Percentiles rank a stretch among this genome's conserved stretches.
These are phyloP conservation scores for Nothomitra cinnamomea DNA, from an alignment of 2,329 filamentous ascomycete genomes.

Conservation along the genomic window DNA sequence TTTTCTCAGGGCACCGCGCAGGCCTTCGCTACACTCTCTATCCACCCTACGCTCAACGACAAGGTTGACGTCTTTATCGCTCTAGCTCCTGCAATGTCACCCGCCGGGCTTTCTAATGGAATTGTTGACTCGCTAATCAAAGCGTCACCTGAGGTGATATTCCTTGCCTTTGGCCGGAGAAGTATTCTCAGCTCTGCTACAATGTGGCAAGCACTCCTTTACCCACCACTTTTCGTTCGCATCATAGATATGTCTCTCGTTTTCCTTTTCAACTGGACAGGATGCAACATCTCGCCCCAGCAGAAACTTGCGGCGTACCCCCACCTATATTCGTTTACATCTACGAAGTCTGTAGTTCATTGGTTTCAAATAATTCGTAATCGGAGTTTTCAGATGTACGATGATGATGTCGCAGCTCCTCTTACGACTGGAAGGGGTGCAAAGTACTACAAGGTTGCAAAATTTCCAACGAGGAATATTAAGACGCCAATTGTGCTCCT, in stretches of 20 bases:
- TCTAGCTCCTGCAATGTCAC: slow-evolving; percentile 89
- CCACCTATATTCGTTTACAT: slow-evolving; percentile 91
- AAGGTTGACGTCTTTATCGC: slow-evolving; percentile 95
- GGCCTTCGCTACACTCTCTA: slow-evolving; percentile 82
- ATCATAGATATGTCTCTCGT: slow-evolving; percentile 66
- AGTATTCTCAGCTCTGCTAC: slow-evolving; percentile 85
- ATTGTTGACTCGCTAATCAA: slow-evolving; percentile 89
- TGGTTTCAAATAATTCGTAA: slow-evolving; percentile 99
- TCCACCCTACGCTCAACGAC: slow-evolving; percentile 80
- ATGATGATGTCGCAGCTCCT: slow-evolving; percentile 75
- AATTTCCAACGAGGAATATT: slow-evolving; percentile 93
- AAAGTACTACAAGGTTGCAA: slow-evolving; percentile 91
- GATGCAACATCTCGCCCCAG: slow-evolving; percentile 61
- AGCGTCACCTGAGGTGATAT: slow-evolving; percentile 80
- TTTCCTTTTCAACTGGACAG: slow-evolving; percentile 83
- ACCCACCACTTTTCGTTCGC: slow-evolving; percentile 82
- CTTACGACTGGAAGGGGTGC: slow-evolving; percentile 51
- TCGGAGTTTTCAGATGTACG: slow-evolving; percentile 94
- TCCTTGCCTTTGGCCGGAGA: slow-evolving; percentile 78
- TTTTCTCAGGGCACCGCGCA: slow-evolving; percentile 96
- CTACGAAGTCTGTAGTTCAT: slow-evolving; percentile 91
- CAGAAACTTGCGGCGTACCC: slow-evolving; percentile 94
- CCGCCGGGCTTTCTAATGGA: slow-evolving; percentile 73
- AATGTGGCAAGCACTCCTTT: slow-evolving; percentile 94
- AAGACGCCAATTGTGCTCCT: slow-evolving; percentile 86